A percentile compares a stretch with the other conserved stretches of the same genome.
Evolutionary conservation across 768 basidiomycete species (phyloP).

Genomic region (Termitomyces sp.): DNA sequence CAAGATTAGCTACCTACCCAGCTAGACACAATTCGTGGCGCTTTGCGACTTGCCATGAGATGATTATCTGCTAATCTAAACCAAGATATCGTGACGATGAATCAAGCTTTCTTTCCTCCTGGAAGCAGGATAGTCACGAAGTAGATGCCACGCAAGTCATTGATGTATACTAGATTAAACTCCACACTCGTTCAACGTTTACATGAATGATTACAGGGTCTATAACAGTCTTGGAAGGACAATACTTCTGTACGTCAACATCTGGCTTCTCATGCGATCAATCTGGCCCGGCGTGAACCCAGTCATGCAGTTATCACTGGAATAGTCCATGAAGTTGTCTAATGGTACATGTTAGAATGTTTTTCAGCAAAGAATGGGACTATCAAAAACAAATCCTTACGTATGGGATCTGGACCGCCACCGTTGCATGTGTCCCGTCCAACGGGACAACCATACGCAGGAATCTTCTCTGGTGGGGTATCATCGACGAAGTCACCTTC

Average conservation of each 20-base stretch:
- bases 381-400: slow-evolving; percentile 11
- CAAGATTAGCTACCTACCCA: neutral
- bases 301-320: slow-evolving; percentile 40
- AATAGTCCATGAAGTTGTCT: slow-evolving; percentile 46
- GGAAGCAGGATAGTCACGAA: neutral
- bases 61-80: neutral
- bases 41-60: neutral
- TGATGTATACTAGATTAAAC: neutral
- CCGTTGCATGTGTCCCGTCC: slow-evolving; percentile 24
- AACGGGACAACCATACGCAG: slow-evolving; percentile 31
- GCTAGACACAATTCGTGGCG: neutral
- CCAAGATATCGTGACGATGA: neutral
- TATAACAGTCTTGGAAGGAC: slow-evolving; percentile 15
- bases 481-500: slow-evolving; percentile 35
- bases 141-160: neutral
- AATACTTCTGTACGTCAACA: slow-evolving; percentile 36
- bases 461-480: slow-evolving; percentile 34
- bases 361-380: neutral
- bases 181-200: neutral
- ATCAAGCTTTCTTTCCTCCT: neutral
- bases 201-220: neutral
- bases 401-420: slow-evolving; percentile 28
- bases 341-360: slow-evolving; percentile 1
- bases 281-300: slow-evolving; percentile 36
- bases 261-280: slow-evolving; percentile 28